phyloP scores from a whole-genome alignment of 768 basidiomycete genomes.

The Amanita brunnescens region DNA sequence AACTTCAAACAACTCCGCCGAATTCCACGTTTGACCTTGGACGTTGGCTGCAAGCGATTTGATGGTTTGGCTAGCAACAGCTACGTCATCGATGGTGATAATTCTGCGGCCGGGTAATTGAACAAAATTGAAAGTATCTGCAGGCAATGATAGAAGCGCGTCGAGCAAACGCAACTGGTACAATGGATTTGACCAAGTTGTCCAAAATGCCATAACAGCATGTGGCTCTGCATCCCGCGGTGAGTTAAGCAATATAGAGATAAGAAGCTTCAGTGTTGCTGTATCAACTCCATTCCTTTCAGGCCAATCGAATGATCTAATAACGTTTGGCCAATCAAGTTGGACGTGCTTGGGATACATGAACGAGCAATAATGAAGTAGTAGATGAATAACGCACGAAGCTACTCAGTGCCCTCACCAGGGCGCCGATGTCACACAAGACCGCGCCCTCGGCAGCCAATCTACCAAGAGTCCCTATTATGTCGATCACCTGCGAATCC shows the following conservation, averaged over 20 bases:
- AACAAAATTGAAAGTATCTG: conserved; percentile 90
- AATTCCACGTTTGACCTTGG: conserved; percentile 93
- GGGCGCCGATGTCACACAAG: conserved; percentile 65
- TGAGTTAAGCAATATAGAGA: conserved; percentile 78
- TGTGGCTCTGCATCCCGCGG: conserved; percentile 71
- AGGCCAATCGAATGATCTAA: conserved; percentile 80
- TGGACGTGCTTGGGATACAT: conserved; percentile 40
- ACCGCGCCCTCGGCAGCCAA: conserved; percentile 64
- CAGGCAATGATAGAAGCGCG: conserved; percentile 79
- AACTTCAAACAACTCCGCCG: conserved; percentile 81
- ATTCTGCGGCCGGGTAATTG: conserved; percentile 75
- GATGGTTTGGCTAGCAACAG: conserved; percentile 82
- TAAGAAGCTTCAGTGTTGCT: conserved; percentile 79
- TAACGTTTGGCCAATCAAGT: conserved; percentile 74
- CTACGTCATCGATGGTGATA: conserved; percentile 84
- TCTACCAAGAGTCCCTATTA: conserved; percentile 57
- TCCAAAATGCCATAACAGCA: conserved; percentile 82
- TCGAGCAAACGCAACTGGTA: conserved; percentile 85
- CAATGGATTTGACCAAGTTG: conserved; percentile 73
- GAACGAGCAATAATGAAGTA: conserved; percentile 4
- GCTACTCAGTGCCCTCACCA: conserved; percentile 65
- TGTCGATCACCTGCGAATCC: conserved; percentile 63
- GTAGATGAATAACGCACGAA: conserved; percentile 46
- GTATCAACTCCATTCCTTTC: conserved; percentile 84
- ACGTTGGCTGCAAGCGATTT: conserved; percentile 85